Conservation (phyloP, 257 asterid genomes). For the Catharanthus roseus region DNA sequence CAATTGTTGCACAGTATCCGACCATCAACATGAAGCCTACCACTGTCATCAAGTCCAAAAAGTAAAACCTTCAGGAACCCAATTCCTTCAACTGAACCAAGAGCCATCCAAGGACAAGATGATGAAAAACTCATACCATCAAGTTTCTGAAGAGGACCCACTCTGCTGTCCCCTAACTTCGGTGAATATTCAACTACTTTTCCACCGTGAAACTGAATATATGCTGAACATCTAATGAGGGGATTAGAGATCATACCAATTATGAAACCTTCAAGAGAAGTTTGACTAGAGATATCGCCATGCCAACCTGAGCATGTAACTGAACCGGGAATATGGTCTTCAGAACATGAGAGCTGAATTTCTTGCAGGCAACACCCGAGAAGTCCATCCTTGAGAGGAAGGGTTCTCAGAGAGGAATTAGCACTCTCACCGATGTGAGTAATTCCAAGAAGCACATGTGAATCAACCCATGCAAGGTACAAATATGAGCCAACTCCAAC, state of each 20-base stretch:
- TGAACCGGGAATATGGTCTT: constrained; percentile 57
- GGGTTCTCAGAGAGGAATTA: constrained; percentile 19
- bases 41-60: constrained; percentile 81
- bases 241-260: constrained; percentile 53
- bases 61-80: constrained; percentile 47
- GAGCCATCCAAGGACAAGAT: constrained; percentile 74
- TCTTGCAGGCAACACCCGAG: constrained; percentile 59
- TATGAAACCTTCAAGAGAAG: constrained; percentile 51
- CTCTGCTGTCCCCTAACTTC: constrained; percentile 40
- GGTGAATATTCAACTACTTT: constrained; percentile 59
- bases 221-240: constrained; percentile 43
- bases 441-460: constrained; percentile 61
- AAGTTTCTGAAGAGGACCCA: constrained; percentile 45
- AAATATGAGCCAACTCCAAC: constrained; percentile 32
- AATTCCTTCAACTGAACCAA: constrained; percentile 40
- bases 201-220: constrained; percentile 81
- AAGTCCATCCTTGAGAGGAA: constrained; percentile 28
- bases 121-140: constrained; percentile 58
- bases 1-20: constrained; percentile 75
- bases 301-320: constrained; percentile 86
- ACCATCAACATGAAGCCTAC: constrained; percentile 58
- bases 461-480: constrained; percentile 74
- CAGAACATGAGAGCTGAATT: constrained; percentile 62
- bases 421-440: constrained; percentile 27
- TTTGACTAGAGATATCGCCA: constrained; percentile 37